phyloP scores from a whole-genome alignment of 345 rosid species.

The Durio zibethinus region DNA sequence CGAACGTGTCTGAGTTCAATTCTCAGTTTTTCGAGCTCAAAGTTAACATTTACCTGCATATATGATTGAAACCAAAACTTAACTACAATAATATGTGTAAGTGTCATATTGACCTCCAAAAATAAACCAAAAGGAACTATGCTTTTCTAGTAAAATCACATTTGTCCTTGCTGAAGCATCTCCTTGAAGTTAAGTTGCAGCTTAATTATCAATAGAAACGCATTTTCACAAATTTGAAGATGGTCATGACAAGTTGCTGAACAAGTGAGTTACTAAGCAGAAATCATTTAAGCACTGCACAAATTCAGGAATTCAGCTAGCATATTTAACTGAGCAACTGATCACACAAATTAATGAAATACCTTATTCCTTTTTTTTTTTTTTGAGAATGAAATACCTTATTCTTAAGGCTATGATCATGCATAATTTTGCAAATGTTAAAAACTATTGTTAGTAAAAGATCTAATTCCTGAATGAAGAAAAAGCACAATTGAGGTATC shows the following conservation, averaged over 20 bases:
- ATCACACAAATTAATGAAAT: not conserved
- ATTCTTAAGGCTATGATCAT: not conserved
- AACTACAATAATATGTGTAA: not conserved
- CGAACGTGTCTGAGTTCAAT: conserved; percentile 72
- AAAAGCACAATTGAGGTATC: not conserved
- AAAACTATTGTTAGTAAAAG: not conserved
- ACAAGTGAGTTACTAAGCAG: not conserved
- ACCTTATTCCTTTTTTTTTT: too few relatives aligned
- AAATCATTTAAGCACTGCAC: not conserved
- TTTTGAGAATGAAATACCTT: too few relatives aligned
- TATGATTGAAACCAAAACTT: conserved; percentile 1
- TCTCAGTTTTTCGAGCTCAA: conserved; percentile 86
- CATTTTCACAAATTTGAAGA: not conserved
- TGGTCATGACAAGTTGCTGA: not conserved
- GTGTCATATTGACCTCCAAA: not conserved
- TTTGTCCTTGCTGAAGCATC: not conserved
- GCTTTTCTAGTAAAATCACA: not conserved
- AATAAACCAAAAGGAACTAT: not conserved
- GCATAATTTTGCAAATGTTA: not conserved
- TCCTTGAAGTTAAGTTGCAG: not conserved
- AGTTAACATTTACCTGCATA: conserved; percentile 48
- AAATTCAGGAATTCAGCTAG: not conserved
- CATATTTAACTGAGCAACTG: not conserved
- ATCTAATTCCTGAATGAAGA: not conserved
- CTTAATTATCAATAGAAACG: not conserved